Evolutionary conservation across 1,284 basidiomycete genomes (phyloP), one percentile per base, ranked within the genome.

Genomic region (Veloboletus limbatus): DNA sequence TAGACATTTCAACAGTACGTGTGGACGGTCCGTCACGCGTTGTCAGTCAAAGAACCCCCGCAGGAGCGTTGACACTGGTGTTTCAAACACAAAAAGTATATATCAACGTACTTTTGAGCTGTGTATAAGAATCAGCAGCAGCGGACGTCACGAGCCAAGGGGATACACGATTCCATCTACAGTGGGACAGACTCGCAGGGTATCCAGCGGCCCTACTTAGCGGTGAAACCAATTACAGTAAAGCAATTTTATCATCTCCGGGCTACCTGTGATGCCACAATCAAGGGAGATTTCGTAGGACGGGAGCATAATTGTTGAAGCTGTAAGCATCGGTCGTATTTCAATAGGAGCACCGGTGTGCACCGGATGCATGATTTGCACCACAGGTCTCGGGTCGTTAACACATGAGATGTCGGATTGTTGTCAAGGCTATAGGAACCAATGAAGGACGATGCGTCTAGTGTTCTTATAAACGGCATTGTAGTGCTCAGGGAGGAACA

Each of bases 1-100:
- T 68, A 8, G 48, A 88, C 70, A 60, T 87, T 83, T 51, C 85
- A 81, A 70, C 78, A 88, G 63, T 85, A 88, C 0, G 82, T 81
- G 58, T 85, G 75, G 2, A 78, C 77, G 1, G 75, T 77, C 6
- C 67, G 60, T n/a, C n/a, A n/a, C n/a, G n/a, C n/a, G n/a, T n/a
- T n/a, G n/a, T n/a, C n/a, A n/a, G n/a, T n/a, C 84, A 57, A 85
- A 87, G 70, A 88, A 88, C 86, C 28, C 83, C 85, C 44, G 28
- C 4, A 27, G 34, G 38, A 18, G 16, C 14, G 28, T 22, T 38
- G 32, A 17, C 16, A 21, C 8, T 34, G 7, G 30, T 4, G 13
- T 13, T 21, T n/a, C 36, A 16, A 40, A 40, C 49, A 83, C 80
- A 82, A 85, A 60, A 85, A 81, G 60, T 74, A 84, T 33, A 88